A percentile compares a stretch with the other conserved stretches of the same genome.
Evolutionary conservation across 352 stramenopile species (phyloP).

Genomic region (Globisporangium polare): DNA sequence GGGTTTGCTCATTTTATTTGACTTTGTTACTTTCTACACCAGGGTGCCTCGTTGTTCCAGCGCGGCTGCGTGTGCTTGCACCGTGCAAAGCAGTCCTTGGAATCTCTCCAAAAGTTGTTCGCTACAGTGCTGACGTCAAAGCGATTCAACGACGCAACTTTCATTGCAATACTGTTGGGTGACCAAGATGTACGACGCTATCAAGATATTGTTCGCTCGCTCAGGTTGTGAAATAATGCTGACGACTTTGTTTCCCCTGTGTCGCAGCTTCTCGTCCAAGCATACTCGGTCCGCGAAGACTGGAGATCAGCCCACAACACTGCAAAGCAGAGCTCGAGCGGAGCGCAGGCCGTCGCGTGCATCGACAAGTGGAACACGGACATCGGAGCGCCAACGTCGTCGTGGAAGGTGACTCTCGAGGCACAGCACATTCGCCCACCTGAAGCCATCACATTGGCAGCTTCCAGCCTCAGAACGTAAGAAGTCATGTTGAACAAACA

Average conservation of each 20-base stretch:
- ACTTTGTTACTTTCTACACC: neutral
- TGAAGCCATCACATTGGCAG: slow-evolving; percentile 5
- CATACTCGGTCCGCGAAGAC: slow-evolving; percentile 12
- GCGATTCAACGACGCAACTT: slow-evolving; percentile 41
- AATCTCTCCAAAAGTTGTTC: slow-evolving; percentile 23
- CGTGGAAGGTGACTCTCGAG: slow-evolving; percentile 14
- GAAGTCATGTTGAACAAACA: neutral
- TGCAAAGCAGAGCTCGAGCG: slow-evolving; percentile 2
- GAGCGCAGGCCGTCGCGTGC: neutral
- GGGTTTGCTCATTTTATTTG: neutral
- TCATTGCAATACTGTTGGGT: slow-evolving; percentile 45
- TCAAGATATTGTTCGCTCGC: neutral
- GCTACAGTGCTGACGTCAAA: slow-evolving; percentile 17
- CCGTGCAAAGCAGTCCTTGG: slow-evolving; percentile 21
- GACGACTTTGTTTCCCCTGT: neutral
- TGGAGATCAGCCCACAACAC: slow-evolving; percentile 9
- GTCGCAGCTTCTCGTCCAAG: slow-evolving; percentile 16
- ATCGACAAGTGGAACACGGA: slow-evolving; percentile 15
- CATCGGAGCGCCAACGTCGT: slow-evolving; percentile 7
- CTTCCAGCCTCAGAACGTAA: neutral
- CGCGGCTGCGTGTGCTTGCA: slow-evolving; percentile 40
- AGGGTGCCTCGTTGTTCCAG: slow-evolving; percentile 66
- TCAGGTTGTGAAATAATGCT: neutral
- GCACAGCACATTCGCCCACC: slow-evolving; percentile 14
- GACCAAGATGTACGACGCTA: slow-evolving; percentile 19